Evolutionary conservation across 495 filamentous ascomycete genomes (phyloP).

Genomic region (Neohortaea acidophila): DNA sequence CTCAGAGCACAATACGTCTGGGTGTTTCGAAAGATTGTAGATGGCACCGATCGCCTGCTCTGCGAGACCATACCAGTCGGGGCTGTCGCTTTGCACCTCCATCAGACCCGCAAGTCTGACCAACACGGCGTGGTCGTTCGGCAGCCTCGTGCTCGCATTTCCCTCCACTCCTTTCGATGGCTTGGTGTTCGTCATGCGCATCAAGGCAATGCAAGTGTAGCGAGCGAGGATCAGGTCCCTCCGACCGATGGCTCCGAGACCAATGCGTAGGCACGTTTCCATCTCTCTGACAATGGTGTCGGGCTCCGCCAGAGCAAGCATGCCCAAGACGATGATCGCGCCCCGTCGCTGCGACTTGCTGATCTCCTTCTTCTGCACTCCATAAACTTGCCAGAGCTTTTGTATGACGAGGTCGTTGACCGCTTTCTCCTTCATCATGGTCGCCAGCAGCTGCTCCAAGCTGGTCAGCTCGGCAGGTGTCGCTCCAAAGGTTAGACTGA

Average conservation of each 20-base stretch:
- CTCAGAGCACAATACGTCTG: constrained; percentile 84
- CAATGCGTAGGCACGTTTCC: constrained; percentile 82
- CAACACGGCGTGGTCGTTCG: constrained; percentile 83
- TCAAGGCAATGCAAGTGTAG: constrained; percentile 84
- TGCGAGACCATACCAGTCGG: constrained; percentile 93
- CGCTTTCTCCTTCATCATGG: constrained; percentile 90
- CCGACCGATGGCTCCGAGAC: constrained; percentile 64
- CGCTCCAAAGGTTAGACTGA: constrained; percentile 88
- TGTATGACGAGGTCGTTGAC: constrained; percentile 73
- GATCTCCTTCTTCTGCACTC: constrained; percentile 82
- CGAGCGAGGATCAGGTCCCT: constrained; percentile 77
- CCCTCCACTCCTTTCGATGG: constrained; percentile 35
- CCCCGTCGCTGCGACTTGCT: constrained; percentile 83
- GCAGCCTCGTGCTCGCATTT: constrained; percentile 55
- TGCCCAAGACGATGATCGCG: constrained; percentile 89
- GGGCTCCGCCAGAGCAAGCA: constrained; percentile 85
- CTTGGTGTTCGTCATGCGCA: constrained; percentile 64
- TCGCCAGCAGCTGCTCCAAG: constrained; percentile 82
- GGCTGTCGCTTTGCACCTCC: constrained; percentile 70
- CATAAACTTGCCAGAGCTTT: constrained; percentile 96
- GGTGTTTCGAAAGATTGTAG: constrained; percentile 86
- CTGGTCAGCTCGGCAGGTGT: constrained; percentile 90
- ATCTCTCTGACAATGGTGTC: constrained; percentile 88
- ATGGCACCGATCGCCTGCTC: constrained; percentile 95
- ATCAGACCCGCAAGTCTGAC: constrained; percentile 64